Evolutionary conservation across 169 alveolate species (phyloP).

Genomic region (Perkinsus olseni): DNA sequence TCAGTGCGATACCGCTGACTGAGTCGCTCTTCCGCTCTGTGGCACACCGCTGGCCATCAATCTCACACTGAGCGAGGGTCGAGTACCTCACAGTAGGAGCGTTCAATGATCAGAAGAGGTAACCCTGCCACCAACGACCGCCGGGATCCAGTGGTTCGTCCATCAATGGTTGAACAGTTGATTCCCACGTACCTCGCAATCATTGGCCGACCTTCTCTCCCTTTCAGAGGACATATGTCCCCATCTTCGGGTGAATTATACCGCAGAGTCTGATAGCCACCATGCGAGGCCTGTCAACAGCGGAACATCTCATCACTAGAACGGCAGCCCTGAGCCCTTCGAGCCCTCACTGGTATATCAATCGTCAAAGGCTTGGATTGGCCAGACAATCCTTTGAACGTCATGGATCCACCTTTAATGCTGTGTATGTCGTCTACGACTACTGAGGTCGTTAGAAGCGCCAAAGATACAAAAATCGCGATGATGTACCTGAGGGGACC

Average conservation of each 20-base stretch:
- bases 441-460: neutral
- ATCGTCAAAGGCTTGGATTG: neutral
- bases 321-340: neutral
- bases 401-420: neutral
- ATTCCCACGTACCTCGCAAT: neutral
- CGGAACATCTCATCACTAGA: neutral
- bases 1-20: neutral
- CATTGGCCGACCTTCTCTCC: neutral
- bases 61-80: neutral
- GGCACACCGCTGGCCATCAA: neutral
- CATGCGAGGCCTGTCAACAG: neutral
- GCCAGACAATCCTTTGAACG: neutral
- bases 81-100: neutral
- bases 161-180: too few relatives aligned
- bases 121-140: too few relatives aligned
- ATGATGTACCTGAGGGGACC: neutral
- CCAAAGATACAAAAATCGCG: neutral
- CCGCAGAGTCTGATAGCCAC: neutral
- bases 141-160: too few relatives aligned
- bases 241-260: neutral
- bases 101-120: neutral
- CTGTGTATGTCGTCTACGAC: neutral
- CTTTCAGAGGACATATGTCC: neutral
- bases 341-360: neutral
- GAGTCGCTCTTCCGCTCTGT: neutral